These are phyloP conservation scores for Fragosphaeria purpurea DNA, from an alignment of 2,329 filamentous ascomycete species.

Conservation along the genomic window DNA sequence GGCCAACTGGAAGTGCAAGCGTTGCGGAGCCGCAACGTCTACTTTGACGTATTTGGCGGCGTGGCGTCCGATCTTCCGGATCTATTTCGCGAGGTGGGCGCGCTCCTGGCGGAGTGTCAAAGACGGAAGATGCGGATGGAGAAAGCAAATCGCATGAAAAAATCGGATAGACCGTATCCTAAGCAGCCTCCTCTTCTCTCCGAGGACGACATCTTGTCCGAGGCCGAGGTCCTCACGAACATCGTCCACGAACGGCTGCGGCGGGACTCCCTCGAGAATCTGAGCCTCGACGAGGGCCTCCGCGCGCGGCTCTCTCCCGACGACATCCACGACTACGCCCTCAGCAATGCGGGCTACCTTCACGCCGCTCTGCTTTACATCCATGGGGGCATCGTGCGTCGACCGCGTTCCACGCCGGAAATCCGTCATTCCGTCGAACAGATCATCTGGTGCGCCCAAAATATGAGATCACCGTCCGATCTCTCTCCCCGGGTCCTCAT, in stretches of 20 bases:
- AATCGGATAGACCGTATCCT: neutral
- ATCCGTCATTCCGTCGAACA: slow-evolving; percentile 7
- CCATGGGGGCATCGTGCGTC: slow-evolving; percentile 3
- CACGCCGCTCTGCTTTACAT: slow-evolving; percentile 9
- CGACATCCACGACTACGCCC: slow-evolving; percentile 9
- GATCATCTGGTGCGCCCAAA: slow-evolving; percentile 6
- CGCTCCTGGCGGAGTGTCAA: slow-evolving; percentile 6
- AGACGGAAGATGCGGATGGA: neutral
- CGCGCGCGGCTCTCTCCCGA: slow-evolving; percentile 1
- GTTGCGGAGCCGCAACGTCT: neutral
- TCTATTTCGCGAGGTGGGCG: slow-evolving; percentile 9
- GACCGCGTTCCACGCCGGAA: slow-evolving; percentile 2
- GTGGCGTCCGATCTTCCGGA: slow-evolving; percentile 10
- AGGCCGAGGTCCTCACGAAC: slow-evolving; percentile 3
- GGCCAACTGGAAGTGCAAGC: slow-evolving; percentile 5
- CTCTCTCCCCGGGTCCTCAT: slow-evolving; percentile 10
- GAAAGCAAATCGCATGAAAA: neutral
- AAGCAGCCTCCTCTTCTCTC: neutral
- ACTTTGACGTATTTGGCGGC: slow-evolving; percentile 11
- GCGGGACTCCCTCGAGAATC: slow-evolving; percentile 1
- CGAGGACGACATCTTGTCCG: slow-evolving; percentile 6
- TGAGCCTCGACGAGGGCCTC: slow-evolving; percentile 1
- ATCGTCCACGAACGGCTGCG: slow-evolving; percentile 4
- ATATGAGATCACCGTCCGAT: slow-evolving; percentile 6
- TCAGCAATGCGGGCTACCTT: slow-evolving; percentile 10